Evolutionary conservation across 139 green algal genomes (phyloP), one percentile per base, ranked within the genome.

Genomic region (Trebouxia sp.): DNA sequence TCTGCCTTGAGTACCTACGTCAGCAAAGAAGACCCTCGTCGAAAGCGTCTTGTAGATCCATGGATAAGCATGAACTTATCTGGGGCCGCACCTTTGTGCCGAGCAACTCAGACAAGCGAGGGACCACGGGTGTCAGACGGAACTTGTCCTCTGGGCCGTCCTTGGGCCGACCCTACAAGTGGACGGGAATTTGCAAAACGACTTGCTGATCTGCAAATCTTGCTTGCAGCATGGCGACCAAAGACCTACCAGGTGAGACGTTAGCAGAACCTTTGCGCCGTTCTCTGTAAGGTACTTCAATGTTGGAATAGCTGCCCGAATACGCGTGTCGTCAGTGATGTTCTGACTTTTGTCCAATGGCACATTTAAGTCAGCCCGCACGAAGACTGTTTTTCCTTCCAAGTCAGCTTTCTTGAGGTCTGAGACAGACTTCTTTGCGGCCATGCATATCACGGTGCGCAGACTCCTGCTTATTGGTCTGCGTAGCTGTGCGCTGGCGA

Each of bases 311-410:
- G 97, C 96, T 76, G 96, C 97, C 37, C 97, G 90, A 85, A 99
- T 98, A 85, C 97, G 93, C 32, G 97, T 99, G 92, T 99, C 97
- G 83, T 98, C 97, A 28, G 92, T 98, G 90, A 99, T 98, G 51
- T 94, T 96, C 65, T 89, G 83, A 69, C 94, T 84, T 58, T 88
- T 94, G 87, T 98, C 94, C n/a, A 99, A 91, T 24, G 97, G 97
- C 42, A 99, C 97, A 91, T 99, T 99, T 66, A 99, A 90, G 85
- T 99, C 96, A 42, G 92, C 93, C 76, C 93, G 89, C 35, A 97
- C 83, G 74, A 97, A 88, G 22, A 95, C 91, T 7, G 82, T 80
- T 91, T 99, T 98, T 84, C 97, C 97, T 87, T 99, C 92, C 24
- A 99, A 90, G 67, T 99, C 96, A 17, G 84, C 88, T 90, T 98